phyloP scores from a whole-genome alignment of 257 asterid species.

The Solanum clarkiae region DNA sequence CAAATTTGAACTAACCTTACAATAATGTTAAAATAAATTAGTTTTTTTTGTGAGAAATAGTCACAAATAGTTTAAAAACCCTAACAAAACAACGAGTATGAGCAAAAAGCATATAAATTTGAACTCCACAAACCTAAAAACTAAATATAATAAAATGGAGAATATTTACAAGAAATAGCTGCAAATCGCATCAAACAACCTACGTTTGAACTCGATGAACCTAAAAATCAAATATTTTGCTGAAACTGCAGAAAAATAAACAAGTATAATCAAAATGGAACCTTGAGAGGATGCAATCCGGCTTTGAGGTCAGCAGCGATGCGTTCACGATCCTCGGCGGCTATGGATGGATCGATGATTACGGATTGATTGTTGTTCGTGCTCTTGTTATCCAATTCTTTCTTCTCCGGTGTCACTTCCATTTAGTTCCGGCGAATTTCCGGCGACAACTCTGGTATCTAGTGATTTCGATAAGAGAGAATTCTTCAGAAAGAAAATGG shows the following conservation, averaged over 20 bases:
- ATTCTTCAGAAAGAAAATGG: neutral
- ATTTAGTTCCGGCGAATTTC: neutral
- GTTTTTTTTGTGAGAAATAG: neutral
- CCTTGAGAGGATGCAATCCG: constrained; percentile 91
- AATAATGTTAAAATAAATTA: neutral
- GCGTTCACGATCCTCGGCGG: neutral
- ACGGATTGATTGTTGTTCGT: neutral
- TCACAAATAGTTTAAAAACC: neutral
- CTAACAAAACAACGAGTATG: neutral
- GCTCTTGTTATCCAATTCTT: neutral
- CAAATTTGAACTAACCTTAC: neutral
- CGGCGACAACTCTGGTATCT: neutral
- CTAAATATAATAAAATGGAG: neutral
- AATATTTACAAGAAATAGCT: neutral
- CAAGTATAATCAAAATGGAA: neutral
- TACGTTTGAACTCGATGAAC: neutral
- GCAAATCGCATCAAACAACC: neutral
- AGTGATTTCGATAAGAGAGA: neutral
- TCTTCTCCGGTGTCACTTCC: neutral
- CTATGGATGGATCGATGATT: neutral
- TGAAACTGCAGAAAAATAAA: neutral
- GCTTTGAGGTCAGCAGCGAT: constrained; percentile 37
- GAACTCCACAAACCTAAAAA: neutral
- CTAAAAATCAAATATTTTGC: neutral
- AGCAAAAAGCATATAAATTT: neutral